Conservation (phyloP, 352 stramenopile genomes). For the Pythium sp. region DNA sequence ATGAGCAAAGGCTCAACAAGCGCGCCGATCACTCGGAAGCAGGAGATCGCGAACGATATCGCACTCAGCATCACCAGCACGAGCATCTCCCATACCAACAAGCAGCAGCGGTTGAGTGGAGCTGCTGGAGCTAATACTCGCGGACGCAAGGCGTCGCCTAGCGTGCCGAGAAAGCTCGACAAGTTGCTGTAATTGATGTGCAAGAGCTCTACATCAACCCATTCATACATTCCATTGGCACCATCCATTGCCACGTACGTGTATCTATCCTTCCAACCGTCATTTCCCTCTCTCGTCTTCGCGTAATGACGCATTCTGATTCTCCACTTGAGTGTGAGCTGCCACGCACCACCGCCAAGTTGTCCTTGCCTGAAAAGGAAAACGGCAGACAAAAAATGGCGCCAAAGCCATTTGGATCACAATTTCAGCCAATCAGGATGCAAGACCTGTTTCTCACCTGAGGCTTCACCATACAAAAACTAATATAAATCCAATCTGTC, state of each 20-base stretch:
- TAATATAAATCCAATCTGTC: slow-evolving; percentile 18
- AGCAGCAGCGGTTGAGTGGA: neutral
- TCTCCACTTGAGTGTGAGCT: neutral
- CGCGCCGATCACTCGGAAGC: neutral
- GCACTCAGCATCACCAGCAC: slow-evolving; percentile 7
- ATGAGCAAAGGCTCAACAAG: neutral
- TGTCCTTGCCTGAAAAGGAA: neutral
- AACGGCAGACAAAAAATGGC: neutral
- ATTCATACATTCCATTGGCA: neutral
- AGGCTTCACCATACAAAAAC: slow-evolving; percentile 5
- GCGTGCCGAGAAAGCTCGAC: slow-evolving; percentile 1
- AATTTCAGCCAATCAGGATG: slow-evolving; percentile 17
- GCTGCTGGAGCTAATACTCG: neutral
- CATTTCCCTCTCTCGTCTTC: neutral
- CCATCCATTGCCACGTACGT: neutral
- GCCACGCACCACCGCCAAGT: neutral
- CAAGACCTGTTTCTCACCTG: neutral
- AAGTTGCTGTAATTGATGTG: neutral
- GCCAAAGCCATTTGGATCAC: neutral
- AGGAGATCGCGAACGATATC: neutral
- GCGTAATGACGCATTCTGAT: slow-evolving; percentile 1
- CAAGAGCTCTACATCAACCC: neutral
- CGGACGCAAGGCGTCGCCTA: neutral
- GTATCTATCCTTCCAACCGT: neutral
- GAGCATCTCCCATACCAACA: neutral